Percentiles rank a stretch among this genome's conserved stretches.
Evolutionary conservation across 2,329 filamentous ascomycete genomes (phyloP).

Genomic region (Neonectria hederae): DNA sequence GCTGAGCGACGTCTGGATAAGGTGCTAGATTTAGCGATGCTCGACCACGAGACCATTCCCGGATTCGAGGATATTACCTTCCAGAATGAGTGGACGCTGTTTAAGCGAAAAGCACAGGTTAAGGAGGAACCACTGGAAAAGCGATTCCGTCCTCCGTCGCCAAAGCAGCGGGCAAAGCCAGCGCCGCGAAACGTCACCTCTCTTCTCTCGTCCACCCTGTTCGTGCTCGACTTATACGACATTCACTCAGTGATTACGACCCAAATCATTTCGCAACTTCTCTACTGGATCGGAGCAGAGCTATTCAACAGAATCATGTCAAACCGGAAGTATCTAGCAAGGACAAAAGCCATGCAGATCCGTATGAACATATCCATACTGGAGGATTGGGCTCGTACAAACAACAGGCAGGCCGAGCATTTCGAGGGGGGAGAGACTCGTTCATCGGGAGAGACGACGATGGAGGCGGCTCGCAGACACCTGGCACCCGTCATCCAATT

Average conservation of each 20-base stretch:
- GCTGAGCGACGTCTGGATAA: slow-evolving; percentile 97
- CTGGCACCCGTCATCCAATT: slow-evolving; percentile 91
- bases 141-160: slow-evolving; percentile 89
- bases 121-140: slow-evolving; percentile 93
- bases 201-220: slow-evolving; percentile 91
- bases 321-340: slow-evolving; percentile 90
- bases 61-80: slow-evolving; percentile 97
- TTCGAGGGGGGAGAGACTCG: slow-evolving; percentile 92
- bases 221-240: slow-evolving; percentile 98
- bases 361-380: slow-evolving; percentile 97
- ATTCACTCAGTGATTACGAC: slow-evolving; percentile 96
- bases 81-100: slow-evolving; percentile 98
- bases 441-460: slow-evolving; percentile 84
- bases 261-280: slow-evolving; percentile 89
- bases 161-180: slow-evolving; percentile 89
- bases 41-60: slow-evolving; percentile 97
- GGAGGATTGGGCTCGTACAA: slow-evolving; percentile 94
- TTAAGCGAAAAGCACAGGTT: slow-evolving; percentile 88
- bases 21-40: slow-evolving; percentile 89
- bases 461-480: slow-evolving; percentile 85
- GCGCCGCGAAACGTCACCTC: slow-evolving; percentile 96
- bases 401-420: slow-evolving; percentile 94
- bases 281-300: slow-evolving; percentile 97
- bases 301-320: slow-evolving; percentile 99
- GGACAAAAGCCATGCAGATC: slow-evolving; percentile 99